phyloP scores from a whole-genome alignment of 495 filamentous ascomycete genomes.

The Podospora pseudoanserina region DNA sequence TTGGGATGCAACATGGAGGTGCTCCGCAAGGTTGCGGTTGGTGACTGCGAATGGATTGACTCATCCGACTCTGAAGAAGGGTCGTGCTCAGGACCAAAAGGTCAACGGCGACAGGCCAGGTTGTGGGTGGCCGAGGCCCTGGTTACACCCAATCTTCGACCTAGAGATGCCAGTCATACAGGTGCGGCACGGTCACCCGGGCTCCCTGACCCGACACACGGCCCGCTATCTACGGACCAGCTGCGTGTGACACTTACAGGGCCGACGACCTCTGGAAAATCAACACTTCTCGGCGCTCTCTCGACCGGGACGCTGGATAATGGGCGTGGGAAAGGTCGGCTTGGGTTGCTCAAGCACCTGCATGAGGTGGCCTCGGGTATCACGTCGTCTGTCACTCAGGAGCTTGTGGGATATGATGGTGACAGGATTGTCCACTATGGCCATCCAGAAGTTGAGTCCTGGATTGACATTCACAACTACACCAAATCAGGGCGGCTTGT shows the following conservation, averaged over 20 bases:
- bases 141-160: conserved; percentile 39
- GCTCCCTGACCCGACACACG: conserved; percentile 27
- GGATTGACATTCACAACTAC: conserved; percentile 83
- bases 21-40: conserved; percentile 77
- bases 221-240: conserved; percentile 58
- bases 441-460: conserved; percentile 79
- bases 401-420: conserved; percentile 77
- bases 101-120: conserved; percentile 44
- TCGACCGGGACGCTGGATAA: conserved; percentile 88
- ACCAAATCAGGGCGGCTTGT: conserved; percentile 72
- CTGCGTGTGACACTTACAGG: conserved; percentile 89
- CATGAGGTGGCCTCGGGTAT: conserved; percentile 89
- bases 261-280: conserved; percentile 90
- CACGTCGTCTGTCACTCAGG: conserved; percentile 89
- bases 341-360: conserved; percentile 86
- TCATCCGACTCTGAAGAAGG: conserved; percentile 13
- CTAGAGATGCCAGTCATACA: conserved; percentile 18
- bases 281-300: conserved; percentile 81
- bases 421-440: conserved; percentile 80
- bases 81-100: neutral
- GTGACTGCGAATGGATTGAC: conserved; percentile 71
- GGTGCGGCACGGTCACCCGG: conserved; percentile 14
- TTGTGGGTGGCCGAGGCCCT: conserved; percentile 87
- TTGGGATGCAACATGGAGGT: conserved; percentile 86
- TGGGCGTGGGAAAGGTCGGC: conserved; percentile 80